phyloP scores from a whole-genome alignment of 2,329 filamentous ascomycete genomes.

The Thelonectria blattea region DNA sequence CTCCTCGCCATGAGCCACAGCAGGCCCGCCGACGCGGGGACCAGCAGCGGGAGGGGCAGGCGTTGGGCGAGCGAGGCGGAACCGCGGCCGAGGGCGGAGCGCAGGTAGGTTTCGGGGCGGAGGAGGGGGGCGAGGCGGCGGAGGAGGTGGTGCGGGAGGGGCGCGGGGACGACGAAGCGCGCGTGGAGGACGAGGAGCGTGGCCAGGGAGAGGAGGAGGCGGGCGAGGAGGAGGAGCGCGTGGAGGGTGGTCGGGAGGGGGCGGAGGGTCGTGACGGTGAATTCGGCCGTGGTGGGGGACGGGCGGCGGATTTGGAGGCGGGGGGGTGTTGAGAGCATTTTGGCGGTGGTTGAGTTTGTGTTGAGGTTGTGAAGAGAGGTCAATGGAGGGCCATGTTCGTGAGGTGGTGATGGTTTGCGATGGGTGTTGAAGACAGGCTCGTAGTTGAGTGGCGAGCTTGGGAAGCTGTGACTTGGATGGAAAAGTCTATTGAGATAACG shows the following conservation, averaged over 20 bases:
- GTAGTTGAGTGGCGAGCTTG: not conserved
- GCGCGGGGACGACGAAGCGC: constrained; percentile 46
- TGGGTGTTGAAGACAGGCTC: not conserved
- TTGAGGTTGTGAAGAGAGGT: not conserved
- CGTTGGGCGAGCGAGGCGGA: constrained; percentile 43
- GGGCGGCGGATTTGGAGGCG: constrained; percentile 70
- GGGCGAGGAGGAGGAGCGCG: constrained; percentile 50
- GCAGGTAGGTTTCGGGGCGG: constrained; percentile 43
- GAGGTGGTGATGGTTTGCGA: too few relatives aligned
- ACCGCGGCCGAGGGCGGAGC: constrained; percentile 41
- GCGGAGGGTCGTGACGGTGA: constrained; percentile 85
- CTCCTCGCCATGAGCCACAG: constrained; percentile 55
- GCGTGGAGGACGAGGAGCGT: constrained; percentile 58
- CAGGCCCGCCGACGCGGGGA: constrained; percentile 44
- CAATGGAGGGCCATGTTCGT: not conserved
- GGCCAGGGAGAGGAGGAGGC: constrained; percentile 50
- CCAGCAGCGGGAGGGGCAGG: constrained; percentile 48
- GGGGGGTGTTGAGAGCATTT: constrained; percentile 67
- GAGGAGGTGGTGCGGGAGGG: constrained; percentile 29
- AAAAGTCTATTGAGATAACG: not conserved
- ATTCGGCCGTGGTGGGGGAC: constrained; percentile 88
- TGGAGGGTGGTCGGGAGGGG: constrained; percentile 55
- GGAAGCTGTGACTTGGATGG: not conserved
- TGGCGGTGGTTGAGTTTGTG: constrained; percentile 18
- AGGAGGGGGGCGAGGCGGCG: constrained; percentile 25